Conservation (phyloP, 306 rosid genomes). For the Sesbania bispinosa region DNA sequence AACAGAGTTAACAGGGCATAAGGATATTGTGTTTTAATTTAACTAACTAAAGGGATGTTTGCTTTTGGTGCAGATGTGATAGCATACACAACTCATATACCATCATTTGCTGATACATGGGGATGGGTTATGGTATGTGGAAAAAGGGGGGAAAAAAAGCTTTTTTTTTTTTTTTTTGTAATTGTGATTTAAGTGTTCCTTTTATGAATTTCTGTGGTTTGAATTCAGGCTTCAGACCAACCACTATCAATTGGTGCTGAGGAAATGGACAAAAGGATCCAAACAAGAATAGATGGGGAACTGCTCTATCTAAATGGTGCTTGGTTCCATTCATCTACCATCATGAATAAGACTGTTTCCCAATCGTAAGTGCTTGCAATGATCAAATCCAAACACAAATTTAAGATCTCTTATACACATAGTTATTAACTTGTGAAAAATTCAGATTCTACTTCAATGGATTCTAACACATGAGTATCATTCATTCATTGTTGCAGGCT, state of each 20-base stretch:
- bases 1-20: not conserved
- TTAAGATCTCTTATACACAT: too few relatives aligned
- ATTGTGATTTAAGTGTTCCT: not conserved
- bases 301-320: conserved; percentile 67
- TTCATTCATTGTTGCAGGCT: conserved; percentile 51
- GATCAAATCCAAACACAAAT: not conserved
- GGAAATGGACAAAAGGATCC: conserved; percentile 80
- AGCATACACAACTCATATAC: conserved; percentile 80
- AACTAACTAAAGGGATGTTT: not conserved
- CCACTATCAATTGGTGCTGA: conserved; percentile 57
- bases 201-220: not conserved
- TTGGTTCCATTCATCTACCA: conserved; percentile 65
- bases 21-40: not conserved
- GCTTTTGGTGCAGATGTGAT: conserved; percentile 55
- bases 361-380: conserved; percentile 54
- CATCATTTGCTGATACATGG: conserved; percentile 98
- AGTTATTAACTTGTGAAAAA: not conserved
- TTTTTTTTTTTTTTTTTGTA: not conserved
- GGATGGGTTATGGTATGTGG: conserved; percentile 94
- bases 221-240: conserved; percentile 77
- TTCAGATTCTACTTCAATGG: not conserved
- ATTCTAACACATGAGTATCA: not conserved
- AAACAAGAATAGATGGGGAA: conserved; percentile 68
- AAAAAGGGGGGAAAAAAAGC: not conserved
- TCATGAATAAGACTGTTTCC: conserved; percentile 74